These are phyloP conservation scores for Chaetomiaceae sp. DNA, from an alignment of 2,329 filamentous ascomycete genomes.

Conservation along the genomic window DNA sequence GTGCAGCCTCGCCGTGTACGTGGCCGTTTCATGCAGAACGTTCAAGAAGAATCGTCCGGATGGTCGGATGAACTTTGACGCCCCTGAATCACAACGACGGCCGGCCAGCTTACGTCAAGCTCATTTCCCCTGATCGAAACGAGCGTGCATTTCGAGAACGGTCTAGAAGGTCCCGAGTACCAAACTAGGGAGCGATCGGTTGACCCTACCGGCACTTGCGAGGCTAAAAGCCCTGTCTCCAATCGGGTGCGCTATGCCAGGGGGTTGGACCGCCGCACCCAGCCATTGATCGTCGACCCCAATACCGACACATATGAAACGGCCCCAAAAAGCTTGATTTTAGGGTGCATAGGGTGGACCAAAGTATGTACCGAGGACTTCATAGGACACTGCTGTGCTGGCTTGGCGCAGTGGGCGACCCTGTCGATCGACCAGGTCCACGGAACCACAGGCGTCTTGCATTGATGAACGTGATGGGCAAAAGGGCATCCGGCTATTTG, in stretches of 20 bases:
- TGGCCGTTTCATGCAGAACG: no score
- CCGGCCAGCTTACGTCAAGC: not conserved
- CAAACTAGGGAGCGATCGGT: not conserved
- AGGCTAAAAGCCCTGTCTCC: not conserved
- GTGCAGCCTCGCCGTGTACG: no score
- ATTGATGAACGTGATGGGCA: no score
- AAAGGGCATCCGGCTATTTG: not conserved
- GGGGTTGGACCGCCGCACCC: no score
- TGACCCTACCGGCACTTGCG: not conserved
- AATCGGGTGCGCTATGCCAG: not conserved
- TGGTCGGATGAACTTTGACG: no score
- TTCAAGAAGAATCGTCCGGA: no score
- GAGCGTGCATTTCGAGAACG: not conserved
- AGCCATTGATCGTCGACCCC: not conserved
- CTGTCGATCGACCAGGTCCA: not conserved
- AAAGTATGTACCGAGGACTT: no score
- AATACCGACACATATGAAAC: not conserved
- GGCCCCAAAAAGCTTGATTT: not conserved
- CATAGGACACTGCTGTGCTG: no score
- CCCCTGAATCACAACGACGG: no score
- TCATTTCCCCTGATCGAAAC: not conserved
- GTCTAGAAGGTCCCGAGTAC: not conserved
- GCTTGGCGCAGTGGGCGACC: not conserved
- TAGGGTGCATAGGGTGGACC: not conserved
- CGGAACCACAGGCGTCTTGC: not conserved